A percentile compares a stretch with the other conserved stretches of the same genome.
phyloP scores from a whole-genome alignment of 1,284 basidiomycete species.

The Exsudoporus floridanus region DNA sequence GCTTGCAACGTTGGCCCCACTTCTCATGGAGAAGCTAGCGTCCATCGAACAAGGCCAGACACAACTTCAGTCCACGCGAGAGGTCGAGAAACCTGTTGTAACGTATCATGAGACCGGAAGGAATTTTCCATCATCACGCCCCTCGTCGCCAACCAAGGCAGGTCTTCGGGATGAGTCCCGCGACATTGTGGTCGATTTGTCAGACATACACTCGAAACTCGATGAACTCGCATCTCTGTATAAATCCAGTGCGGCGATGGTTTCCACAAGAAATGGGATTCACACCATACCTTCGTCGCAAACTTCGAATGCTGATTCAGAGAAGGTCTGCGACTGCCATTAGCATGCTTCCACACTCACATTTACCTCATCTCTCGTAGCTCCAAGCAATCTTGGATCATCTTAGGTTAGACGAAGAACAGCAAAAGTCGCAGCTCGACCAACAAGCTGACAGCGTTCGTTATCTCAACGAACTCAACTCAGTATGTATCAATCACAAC shows the following conservation, averaged over 20 bases:
- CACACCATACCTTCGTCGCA: background rate
- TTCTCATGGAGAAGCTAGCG: conserved; percentile 27
- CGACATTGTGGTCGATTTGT: conserved; percentile 14
- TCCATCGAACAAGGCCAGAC: conserved; percentile 30
- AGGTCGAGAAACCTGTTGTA: background rate
- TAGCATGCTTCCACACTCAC: background rate
- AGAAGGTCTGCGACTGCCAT: conserved; percentile 22
- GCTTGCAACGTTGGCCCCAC: conserved; percentile 19
- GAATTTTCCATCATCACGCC: conserved; percentile 5
- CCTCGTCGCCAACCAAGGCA: background rate
- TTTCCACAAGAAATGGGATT: conserved; percentile 3
- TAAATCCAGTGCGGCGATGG: conserved; percentile 9
- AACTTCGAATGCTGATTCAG: conserved; percentile 11
- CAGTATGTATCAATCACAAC: conserved; percentile 39
- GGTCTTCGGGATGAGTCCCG: background rate
- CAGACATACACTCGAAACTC: conserved; percentile 29
- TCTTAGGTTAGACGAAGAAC: conserved; percentile 46
- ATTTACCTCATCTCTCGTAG: conserved; percentile 26
- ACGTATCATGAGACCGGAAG: conserved; percentile 1
- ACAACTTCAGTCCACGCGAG: conserved; percentile 10
- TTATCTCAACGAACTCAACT: conserved; percentile 73
- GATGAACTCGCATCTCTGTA: conserved; percentile 29
- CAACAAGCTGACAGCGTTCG: conserved; percentile 71
- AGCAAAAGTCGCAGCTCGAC: conserved; percentile 48
- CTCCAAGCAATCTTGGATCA: conserved; percentile 46